Base-by-base conservation (phyloP, 768 basidiomycete species). In the Lenzites betulinus region DNA sequence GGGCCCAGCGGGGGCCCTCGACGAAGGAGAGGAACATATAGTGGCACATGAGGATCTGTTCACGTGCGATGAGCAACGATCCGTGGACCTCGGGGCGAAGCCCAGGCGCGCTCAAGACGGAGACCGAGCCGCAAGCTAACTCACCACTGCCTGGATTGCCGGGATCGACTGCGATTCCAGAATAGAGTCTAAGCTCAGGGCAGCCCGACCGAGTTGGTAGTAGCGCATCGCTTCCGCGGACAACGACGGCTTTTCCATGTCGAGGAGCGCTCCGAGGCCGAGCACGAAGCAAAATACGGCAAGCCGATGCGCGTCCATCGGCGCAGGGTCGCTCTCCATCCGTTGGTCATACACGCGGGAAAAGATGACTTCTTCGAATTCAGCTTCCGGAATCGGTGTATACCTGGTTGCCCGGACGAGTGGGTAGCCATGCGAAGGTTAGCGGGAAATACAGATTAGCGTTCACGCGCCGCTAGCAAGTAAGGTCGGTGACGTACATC, bases 111-210 rank as follows among this genome's bases (percentile, higher is more conserved):
- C 43, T 44, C 26, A 43, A 2, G 42, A 15, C 15, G 16, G 42
- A n/a, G 44, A 33, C 30, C 6, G 30, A 33, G 30, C 30, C 30
- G 30, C 30, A 33, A 33, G 22, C 49, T 28, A 48, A 75, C 79
- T 68, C 70, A 85, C 87, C 76, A 89, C 68, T 30, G 86, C 85
- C 70, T 88, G 87, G 38, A 88, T 84, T 30, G 81, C 86, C 50
- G 81, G 73, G 57, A 87, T 81, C 4, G 82, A 79, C 61, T 85
- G 86, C 54, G 85, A 82, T 62, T 88, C 87, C 36, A 90, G 76
- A 26, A 88, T 78, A 5, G 85, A 84, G 63, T 88, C 84, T 11
- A 88, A 72, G 2, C 85, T 77, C 36, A 90, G 72, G 2, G 85
- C 81, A 0, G 83, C 83, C 11, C 87, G 78, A 13, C 77, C 83